Evolutionary conservation across 1,284 basidiomycete species (phyloP), one percentile per base, ranked within the genome.

Genomic region (Cryptococcus deneoformans): DNA sequence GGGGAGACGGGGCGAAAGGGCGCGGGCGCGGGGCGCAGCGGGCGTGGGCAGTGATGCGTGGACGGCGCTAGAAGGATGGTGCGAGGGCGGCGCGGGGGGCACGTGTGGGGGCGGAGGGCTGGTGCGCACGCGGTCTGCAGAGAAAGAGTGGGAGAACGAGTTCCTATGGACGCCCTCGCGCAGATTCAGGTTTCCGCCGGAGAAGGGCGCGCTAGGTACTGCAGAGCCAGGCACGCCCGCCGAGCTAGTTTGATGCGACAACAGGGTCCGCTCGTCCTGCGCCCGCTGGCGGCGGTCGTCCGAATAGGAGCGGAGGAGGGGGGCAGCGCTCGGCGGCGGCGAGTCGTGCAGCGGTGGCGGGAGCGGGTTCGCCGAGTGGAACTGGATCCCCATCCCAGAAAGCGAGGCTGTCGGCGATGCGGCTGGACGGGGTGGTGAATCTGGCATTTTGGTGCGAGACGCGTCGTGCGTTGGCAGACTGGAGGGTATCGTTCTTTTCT

Each of bases 381-480:
- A 65, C 36, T 53, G 50, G 50, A 65, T 65, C 35, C 61, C 64
- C 56, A 65, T 65, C n/a, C 64, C 64, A 6, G 60, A 54, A 14
- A 56, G 29, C 6, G 46, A 53, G 42, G 35, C 43, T 20, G 29
- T 37, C 16, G 29, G 37, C 50, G 49, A 34, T 20, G 38, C 50
- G n/a, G 46, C 16, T 20, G 12, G 42, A 44, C 42, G 42, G 11
- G 46, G 29, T 47, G 6, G 46, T 20, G 12, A 8, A 46, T n/a
- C 37, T 24, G 6, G 10, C 38, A 52, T 9, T 34, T 29, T n/a
- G n/a, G 38, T 4, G 6, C 10, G 37, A n/a, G 16, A 16, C 8
- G 14, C 12, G 20, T 40, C 24, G 10, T 46, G n/a, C 39, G 39
- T n/a, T 42, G 39, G 9, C 9, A 42, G 9, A 9, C 39, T 9